These are phyloP conservation scores for Starmerella bacillaris DNA, from an alignment of 805 yeast species.

Conservation along the genomic window DNA sequence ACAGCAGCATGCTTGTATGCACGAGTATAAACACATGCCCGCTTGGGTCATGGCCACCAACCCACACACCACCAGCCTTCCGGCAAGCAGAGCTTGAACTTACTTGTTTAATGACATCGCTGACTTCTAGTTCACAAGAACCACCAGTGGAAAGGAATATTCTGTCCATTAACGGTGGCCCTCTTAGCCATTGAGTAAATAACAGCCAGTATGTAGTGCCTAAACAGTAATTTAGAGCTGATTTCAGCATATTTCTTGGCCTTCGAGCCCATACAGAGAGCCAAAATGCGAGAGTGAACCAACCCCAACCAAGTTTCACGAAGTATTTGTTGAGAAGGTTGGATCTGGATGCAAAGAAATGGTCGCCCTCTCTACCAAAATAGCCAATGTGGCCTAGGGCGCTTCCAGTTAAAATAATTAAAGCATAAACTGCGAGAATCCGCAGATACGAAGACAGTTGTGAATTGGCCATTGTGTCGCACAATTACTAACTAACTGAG, in stretches of 20 bases:
- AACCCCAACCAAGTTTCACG: conserved; percentile 84
- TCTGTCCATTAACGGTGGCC: conserved; percentile 75
- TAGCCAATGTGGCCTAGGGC: neutral
- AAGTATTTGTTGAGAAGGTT: conserved; percentile 55
- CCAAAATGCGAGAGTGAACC: conserved; percentile 45
- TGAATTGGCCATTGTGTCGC: neutral
- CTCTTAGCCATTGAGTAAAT: conserved; percentile 77
- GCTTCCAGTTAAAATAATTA: conserved; percentile 9
- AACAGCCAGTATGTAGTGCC: conserved; percentile 68
- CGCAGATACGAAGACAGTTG: neutral
- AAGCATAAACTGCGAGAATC: conserved; percentile 6
- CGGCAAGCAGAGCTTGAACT: conserved; percentile 29
- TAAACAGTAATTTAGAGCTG: conserved; percentile 24
- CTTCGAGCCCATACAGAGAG: conserved; percentile 9
- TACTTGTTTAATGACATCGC: no score
- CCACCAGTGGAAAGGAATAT: conserved; percentile 75
- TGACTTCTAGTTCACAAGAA: conserved; percentile 35
- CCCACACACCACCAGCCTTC: conserved; percentile 46
- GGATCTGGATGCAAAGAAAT: conserved; percentile 31
- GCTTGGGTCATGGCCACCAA: conserved; percentile 87
- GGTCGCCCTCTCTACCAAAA: conserved; percentile 7
- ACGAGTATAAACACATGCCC: conserved; percentile 77
- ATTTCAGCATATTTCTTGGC: neutral
- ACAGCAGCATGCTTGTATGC: conserved; percentile 44
- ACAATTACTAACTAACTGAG: no score